These are phyloP conservation scores for Magnusiomyces ingens DNA, from an alignment of 1,139 yeast species.

Conservation along the genomic window DNA sequence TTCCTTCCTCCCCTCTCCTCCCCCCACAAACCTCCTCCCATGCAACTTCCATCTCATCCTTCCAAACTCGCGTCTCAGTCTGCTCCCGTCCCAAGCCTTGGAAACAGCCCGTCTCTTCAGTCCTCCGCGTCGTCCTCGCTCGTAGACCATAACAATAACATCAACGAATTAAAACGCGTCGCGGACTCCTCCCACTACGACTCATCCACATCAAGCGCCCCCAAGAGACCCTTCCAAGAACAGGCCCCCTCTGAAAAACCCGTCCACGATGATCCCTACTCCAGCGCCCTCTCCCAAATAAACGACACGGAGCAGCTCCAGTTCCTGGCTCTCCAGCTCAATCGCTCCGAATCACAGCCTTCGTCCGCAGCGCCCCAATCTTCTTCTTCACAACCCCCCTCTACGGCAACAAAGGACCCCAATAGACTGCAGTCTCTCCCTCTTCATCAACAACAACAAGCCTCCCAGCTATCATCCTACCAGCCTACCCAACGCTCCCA, in stretches of 20 bases:
- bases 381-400: too few relatives aligned
- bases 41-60: too few relatives aligned
- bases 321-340: conserved; percentile 27
- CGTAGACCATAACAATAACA: neutral
- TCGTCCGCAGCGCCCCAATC: too few relatives aligned
- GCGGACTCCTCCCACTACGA: conserved; percentile 1
- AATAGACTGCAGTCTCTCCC: too few relatives aligned
- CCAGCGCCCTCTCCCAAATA: conserved; percentile 18
- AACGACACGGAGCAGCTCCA: conserved; percentile 27
- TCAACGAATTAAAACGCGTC: too few relatives aligned
- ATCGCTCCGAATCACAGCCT: conserved; percentile 1
- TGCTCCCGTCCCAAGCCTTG: too few relatives aligned
- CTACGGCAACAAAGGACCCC: too few relatives aligned
- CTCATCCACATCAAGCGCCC: neutral
- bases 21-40: too few relatives aligned
- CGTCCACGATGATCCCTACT: conserved; percentile 5
- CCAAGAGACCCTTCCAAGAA: neutral
- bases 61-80: too few relatives aligned
- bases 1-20: too few relatives aligned
- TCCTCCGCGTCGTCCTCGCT: neutral
- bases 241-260: neutral
- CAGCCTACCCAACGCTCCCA: neutral
- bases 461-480: conserved; percentile 1
- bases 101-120: neutral
- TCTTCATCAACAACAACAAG: neutral